Evolutionary conservation across 1,284 basidiomycete genomes (phyloP).

Genomic region (Puccinia coronata): DNA sequence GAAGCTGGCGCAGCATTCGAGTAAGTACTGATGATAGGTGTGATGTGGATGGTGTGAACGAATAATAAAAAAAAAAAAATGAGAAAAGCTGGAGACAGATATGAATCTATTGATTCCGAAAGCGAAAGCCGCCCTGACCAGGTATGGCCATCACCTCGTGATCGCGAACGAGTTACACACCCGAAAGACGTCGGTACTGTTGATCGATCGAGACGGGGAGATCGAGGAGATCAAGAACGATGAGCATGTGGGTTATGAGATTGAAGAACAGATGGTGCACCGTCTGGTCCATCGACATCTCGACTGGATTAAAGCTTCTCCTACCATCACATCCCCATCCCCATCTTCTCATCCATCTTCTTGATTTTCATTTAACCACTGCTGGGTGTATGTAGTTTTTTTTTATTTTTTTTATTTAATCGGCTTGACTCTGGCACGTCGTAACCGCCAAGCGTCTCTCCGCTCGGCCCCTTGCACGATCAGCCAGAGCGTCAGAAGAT

Average conservation of each 20-base stretch:
- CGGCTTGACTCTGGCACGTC: conserved; percentile 24
- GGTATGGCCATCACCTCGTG: conserved; percentile 96
- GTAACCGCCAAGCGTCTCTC: no score
- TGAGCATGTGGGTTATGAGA: neutral
- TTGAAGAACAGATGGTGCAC: conserved; percentile 32
- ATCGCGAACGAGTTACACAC: conserved; percentile 90
- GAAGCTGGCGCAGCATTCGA: no score
- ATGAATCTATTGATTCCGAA: conserved; percentile 80
- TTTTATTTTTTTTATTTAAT: no score
- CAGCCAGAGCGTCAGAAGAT: conserved; percentile 31
- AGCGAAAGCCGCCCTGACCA: conserved; percentile 78
- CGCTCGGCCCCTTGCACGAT: neutral
- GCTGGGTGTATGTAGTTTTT: no score
- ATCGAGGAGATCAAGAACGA: conserved; percentile 28
- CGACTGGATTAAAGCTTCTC: conserved; percentile 24
- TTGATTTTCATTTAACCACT: no score
- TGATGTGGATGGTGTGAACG: no score
- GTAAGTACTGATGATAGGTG: no score
- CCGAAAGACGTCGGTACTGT: conserved; percentile 87
- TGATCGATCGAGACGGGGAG: conserved; percentile 64
- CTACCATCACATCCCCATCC: neutral
- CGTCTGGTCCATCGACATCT: conserved; percentile 14
- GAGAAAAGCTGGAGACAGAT: conserved; percentile 95
- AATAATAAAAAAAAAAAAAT: neutral
- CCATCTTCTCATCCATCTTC: no score